Evolutionary conservation across 2,329 filamentous ascomycete genomes (phyloP).

Genomic region (Juglanconis sp.): DNA sequence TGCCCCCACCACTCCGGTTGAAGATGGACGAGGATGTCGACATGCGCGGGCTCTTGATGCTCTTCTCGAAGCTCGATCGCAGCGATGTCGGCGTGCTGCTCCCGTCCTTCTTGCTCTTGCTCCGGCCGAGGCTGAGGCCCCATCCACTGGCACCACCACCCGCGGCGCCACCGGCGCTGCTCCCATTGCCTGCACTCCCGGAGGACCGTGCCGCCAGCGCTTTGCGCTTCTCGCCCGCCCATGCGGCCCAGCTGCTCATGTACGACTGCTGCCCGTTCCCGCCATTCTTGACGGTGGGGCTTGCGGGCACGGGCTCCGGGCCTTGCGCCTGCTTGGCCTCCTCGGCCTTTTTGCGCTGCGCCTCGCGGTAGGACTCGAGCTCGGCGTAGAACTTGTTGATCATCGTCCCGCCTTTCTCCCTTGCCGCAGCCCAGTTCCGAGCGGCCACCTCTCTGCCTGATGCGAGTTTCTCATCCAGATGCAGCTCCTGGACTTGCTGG

Average conservation of each 20-base stretch:
- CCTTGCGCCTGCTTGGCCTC: conserved; percentile 36
- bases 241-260: conserved; percentile 65
- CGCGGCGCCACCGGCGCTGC: conserved; percentile 14
- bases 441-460: conserved; percentile 80
- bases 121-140: conserved; percentile 32
- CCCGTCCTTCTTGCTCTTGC: conserved; percentile 21
- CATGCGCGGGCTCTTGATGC: conserved; percentile 20
- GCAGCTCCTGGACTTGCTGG: conserved; percentile 89
- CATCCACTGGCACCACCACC: conserved; percentile 26
- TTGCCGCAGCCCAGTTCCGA: conserved; percentile 83
- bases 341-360: conserved; percentile 62
- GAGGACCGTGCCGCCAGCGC: conserved; percentile 38
- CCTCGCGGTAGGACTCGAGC: conserved; percentile 77
- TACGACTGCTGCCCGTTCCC: conserved; percentile 46
- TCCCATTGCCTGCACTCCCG: conserved; percentile 14
- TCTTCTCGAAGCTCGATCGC: conserved; percentile 18
- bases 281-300: conserved; percentile 34
- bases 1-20: conserved; percentile 6
- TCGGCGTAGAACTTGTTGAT: conserved; percentile 89
- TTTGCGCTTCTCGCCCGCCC: conserved; percentile 75
- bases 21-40: conserved; percentile 21
- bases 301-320: conserved; percentile 40
- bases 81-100: conserved; percentile 15
- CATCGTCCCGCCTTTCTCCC: conserved; percentile 81
- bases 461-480: conserved; percentile 85